Base-by-base conservation (phyloP, 2,329 filamentous ascomycete species). In the Ceratocystiopsis sp. region DNA sequence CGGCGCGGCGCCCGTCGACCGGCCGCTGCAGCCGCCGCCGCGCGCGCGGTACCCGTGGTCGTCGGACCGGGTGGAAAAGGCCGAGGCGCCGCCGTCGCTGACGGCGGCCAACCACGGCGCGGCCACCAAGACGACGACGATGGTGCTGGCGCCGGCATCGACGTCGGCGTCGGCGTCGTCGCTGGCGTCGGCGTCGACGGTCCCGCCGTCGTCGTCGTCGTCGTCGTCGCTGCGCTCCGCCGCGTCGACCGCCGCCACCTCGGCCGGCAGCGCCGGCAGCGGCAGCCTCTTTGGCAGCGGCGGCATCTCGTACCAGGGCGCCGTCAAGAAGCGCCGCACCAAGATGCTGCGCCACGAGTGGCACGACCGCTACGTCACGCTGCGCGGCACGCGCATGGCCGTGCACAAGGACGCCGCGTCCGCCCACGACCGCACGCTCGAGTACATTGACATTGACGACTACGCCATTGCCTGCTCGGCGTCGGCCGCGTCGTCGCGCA, bases 281-380 rank as follows among this genome's bases (percentile, higher is more conserved):
- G 39, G 40, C 43, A 45, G 48, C 35, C 41, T 49, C 49, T 29
- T 29, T 8, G 25, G 25, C 25, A 57, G 45, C 51, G 63, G 68
- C 42, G 74, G 75, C 45, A 62, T 80, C 49, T 73, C 75, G 33
- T 84, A 87, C 60, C 75, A 83, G 41, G 91, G 91, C 2, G 86
- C 79, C 61, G 93, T 98, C 77, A 87, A 85, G 69, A 94, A 93
- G 69, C 84, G 89, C 56, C 85, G 85, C 65, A 93, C 81, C 33
- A 78, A 78, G 55, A 78, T 94, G 67, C 73, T 94, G 47, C 83
- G 85, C 37, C 84, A 93, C 59, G 87, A 95, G 64, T 95, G 87
- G 87, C 77, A 86, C 55, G 84, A 93, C 58, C 80, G 85, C 52
- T 91, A 89, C 65, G 93, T 91, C 59, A 85, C 84, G 21, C 78